A percentile compares a stretch with the other conserved stretches of the same genome.
Evolutionary conservation across 257 asterid species (phyloP).

Genomic region (Linaria vulgaris): DNA sequence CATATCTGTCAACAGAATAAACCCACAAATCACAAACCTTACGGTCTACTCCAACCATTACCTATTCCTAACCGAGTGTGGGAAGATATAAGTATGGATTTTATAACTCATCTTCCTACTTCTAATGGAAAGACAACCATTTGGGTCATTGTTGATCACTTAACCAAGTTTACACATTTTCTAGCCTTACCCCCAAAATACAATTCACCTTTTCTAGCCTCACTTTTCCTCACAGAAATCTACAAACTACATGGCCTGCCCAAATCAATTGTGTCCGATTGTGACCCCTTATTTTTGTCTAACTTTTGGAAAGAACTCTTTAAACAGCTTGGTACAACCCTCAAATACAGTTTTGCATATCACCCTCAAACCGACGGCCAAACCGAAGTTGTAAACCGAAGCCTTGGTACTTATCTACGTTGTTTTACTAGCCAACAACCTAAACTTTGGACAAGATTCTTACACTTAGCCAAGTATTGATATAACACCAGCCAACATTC

Average conservation of each 20-base stretch:
- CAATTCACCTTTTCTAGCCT: too few species aligned
- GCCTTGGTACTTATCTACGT: not conserved
- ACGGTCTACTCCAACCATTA: not conserved
- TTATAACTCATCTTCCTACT: not conserved
- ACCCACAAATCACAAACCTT: not conserved
- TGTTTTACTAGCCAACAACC: too few species aligned
- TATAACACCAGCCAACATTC: not conserved
- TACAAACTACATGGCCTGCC: constrained; percentile 3
- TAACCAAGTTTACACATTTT: not conserved
- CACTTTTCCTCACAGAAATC: not conserved
- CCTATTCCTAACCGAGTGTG: not conserved
- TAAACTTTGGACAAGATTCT: not conserved
- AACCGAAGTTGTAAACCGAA: constrained; percentile 1
- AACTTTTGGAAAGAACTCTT: not conserved
- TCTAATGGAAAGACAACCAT: not conserved
- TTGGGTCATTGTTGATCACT: too few species aligned
- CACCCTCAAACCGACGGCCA: constrained; percentile 3
- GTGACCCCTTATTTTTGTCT: not conserved
- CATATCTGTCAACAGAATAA: not conserved
- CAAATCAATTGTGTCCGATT: not conserved
- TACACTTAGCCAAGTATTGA: not conserved
- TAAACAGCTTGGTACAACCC: not conserved
- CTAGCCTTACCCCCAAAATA: not conserved
- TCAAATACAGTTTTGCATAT: not conserved
- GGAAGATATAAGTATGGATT: not conserved